Conservation (phyloP, 176 grass and related monocot species). For the Pontederia crassipes region DNA sequence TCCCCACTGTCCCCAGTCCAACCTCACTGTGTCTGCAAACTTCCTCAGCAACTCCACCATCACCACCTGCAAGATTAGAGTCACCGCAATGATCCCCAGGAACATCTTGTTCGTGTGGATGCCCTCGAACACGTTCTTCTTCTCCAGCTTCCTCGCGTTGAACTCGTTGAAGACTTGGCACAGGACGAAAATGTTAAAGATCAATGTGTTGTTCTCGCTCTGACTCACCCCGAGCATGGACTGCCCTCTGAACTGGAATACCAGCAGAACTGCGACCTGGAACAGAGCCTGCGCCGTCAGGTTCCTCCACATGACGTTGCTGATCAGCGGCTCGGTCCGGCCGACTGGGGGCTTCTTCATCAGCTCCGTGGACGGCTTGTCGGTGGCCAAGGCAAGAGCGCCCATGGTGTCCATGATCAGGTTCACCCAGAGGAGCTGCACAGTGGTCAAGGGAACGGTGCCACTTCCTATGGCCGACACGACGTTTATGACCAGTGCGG, state of each 20-base stretch:
- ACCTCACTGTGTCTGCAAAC: slow-evolving; percentile 73
- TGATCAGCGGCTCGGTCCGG: slow-evolving; percentile 73
- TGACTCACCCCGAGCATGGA: slow-evolving; percentile 24
- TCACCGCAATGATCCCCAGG: slow-evolving; percentile 50
- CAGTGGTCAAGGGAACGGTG: slow-evolving; percentile 48
- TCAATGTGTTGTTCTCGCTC: slow-evolving; percentile 56
- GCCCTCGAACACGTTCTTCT: slow-evolving; percentile 67
- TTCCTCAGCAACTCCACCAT: slow-evolving; percentile 82
- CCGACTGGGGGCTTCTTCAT: slow-evolving; percentile 57
- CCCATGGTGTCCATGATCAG: slow-evolving; percentile 94
- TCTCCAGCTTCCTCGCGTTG: slow-evolving; percentile 65
- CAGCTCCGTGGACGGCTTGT: slow-evolving; percentile 36
- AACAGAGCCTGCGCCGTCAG: slow-evolving; percentile 48
- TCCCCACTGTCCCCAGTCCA: slow-evolving; percentile 52
- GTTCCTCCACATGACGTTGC: slow-evolving; percentile 91
- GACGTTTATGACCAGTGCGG: slow-evolving; percentile 57
- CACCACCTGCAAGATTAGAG: slow-evolving; percentile 46
- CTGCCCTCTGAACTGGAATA: slow-evolving; percentile 42
- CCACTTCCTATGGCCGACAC: slow-evolving; percentile 40
- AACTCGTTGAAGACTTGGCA: slow-evolving; percentile 98
- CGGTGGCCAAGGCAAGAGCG: slow-evolving; percentile 57
- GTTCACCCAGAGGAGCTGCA: slow-evolving; percentile 84
- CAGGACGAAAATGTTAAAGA: slow-evolving; percentile 87
- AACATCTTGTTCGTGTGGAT: slow-evolving; percentile 62
- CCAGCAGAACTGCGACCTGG: slow-evolving; percentile 51